Evolutionary conservation across 192 early-diverging fungal species (phyloP).

Genomic region (Helicostylum pulchrum): DNA sequence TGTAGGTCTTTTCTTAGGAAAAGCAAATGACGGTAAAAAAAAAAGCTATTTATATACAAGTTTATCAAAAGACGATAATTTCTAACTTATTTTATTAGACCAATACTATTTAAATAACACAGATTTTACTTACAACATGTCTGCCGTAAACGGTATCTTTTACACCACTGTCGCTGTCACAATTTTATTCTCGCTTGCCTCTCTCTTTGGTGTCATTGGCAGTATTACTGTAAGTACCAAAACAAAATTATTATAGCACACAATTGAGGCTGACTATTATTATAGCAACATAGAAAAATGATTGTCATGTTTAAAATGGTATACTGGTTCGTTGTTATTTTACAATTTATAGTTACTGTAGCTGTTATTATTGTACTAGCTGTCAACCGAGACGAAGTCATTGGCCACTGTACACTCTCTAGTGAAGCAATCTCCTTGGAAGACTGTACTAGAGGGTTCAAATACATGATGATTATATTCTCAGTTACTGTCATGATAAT

Average conservation of each 20-base stretch:
- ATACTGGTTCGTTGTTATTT: constrained; percentile 28
- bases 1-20: constrained; percentile 1
- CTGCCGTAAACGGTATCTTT: constrained; percentile 1
- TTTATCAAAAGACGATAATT: not conserved
- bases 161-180: constrained; percentile 19
- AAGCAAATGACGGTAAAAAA: not conserved
- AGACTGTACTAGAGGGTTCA: constrained; percentile 5
- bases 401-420: not conserved
- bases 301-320: constrained; percentile 20
- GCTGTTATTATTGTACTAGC: constrained; percentile 15
- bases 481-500: constrained; percentile 18
- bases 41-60: not conserved
- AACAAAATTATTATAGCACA: not conserved
- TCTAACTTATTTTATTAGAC: not conserved
- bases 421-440: not conserved
- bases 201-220: constrained; percentile 32
- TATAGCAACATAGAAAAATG: constrained; percentile 30
- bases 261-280: constrained; percentile 4
- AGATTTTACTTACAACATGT: not conserved
- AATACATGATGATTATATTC: constrained; percentile 3
- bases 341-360: constrained; percentile 19
- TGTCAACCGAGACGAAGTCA: not conserved
- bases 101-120: not conserved
- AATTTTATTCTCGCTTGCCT: constrained; percentile 19
- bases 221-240: constrained; percentile 23